Percentiles rank a stretch among this genome's conserved stretches.
These are phyloP conservation scores for Auricularia auricula-judae DNA, from an alignment of 768 basidiomycete species.

Conservation along the genomic window DNA sequence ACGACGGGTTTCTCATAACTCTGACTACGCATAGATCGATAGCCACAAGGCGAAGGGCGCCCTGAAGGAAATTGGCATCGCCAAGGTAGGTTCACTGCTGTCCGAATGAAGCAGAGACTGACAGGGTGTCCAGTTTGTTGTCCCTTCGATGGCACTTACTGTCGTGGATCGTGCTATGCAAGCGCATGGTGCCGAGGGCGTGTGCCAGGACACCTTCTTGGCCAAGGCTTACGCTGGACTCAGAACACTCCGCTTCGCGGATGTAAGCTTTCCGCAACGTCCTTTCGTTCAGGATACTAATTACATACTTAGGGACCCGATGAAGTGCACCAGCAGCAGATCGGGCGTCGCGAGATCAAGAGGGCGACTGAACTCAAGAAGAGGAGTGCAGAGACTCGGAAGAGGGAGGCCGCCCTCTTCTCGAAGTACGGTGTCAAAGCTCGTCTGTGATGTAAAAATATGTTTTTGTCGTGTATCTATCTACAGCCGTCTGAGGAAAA, in stretches of 20 bases:
- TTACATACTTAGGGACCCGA: constrained; percentile 53
- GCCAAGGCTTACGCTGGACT: constrained; percentile 68
- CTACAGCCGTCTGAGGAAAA: background rate
- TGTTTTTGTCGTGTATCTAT: background rate
- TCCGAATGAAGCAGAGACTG: background rate
- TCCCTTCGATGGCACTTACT: constrained; percentile 78
- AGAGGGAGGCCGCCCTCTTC: constrained; percentile 51
- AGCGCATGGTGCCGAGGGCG: constrained; percentile 90
- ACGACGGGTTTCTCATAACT: background rate
- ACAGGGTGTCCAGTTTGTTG: constrained; percentile 59
- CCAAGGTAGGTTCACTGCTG: constrained; percentile 52
- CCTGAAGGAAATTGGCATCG: constrained; percentile 93
- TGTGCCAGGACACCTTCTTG: constrained; percentile 81
- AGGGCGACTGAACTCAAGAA: constrained; percentile 53
- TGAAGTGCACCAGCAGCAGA: constrained; percentile 93
- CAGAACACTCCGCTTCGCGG: constrained; percentile 80
- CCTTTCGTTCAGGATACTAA: background rate
- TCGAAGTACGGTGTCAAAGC: constrained; percentile 28
- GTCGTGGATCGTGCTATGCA: constrained; percentile 97
- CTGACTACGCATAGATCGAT: constrained; percentile 53
- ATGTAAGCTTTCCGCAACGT: constrained; percentile 36
- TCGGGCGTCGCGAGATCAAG: constrained; percentile 80
- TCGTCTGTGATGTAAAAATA: background rate
- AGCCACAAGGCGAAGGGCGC: constrained; percentile 86
- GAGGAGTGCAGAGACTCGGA: constrained; percentile 41